These are phyloP conservation scores for Quercus suber DNA, from an alignment of 306 rosid genomes.

Conservation along the genomic window DNA sequence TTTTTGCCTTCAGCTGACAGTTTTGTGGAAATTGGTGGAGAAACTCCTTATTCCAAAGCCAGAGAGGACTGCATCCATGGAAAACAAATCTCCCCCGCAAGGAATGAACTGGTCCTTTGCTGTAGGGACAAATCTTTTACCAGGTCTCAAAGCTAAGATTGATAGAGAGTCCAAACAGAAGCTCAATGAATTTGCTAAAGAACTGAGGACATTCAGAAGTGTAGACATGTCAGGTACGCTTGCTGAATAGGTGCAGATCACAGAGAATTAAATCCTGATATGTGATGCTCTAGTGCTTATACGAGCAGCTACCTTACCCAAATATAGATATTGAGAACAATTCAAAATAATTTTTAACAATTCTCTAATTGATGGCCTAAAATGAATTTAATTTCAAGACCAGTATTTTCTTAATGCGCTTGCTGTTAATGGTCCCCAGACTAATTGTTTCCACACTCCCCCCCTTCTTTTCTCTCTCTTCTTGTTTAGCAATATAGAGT, in stretches of 20 bases:
- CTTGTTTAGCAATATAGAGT: neutral
- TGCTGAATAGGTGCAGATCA: slow-evolving; percentile 15
- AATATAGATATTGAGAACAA: neutral
- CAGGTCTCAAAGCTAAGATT: slow-evolving; percentile 68
- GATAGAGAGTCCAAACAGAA: slow-evolving; percentile 82
- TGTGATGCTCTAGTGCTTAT: slow-evolving; percentile 12
- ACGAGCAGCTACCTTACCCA: neutral
- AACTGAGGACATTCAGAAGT: slow-evolving; percentile 70
- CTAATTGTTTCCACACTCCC: neutral
- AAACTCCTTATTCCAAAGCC: slow-evolving; percentile 63
- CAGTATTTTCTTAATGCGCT: too few relatives aligned
- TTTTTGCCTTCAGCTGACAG: slow-evolving; percentile 80
- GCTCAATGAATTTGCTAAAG: slow-evolving; percentile 89
- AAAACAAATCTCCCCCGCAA: slow-evolving; percentile 48
- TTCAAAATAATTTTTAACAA: neutral
- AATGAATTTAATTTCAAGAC: neutral
- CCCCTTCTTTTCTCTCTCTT: neutral
- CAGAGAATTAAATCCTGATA: slow-evolving; percentile 7
- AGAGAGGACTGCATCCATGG: slow-evolving; percentile 38
- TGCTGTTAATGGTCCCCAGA: neutral
- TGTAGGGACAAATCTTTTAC: slow-evolving; percentile 71
- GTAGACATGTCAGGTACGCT: slow-evolving; percentile 92
- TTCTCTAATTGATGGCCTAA: neutral
- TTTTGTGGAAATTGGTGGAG: slow-evolving; percentile 93
- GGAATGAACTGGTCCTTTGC: slow-evolving; percentile 81